These are phyloP conservation scores for Melastoma malabathricum DNA, from an alignment of 345 rosid species.

Conservation along the genomic window DNA sequence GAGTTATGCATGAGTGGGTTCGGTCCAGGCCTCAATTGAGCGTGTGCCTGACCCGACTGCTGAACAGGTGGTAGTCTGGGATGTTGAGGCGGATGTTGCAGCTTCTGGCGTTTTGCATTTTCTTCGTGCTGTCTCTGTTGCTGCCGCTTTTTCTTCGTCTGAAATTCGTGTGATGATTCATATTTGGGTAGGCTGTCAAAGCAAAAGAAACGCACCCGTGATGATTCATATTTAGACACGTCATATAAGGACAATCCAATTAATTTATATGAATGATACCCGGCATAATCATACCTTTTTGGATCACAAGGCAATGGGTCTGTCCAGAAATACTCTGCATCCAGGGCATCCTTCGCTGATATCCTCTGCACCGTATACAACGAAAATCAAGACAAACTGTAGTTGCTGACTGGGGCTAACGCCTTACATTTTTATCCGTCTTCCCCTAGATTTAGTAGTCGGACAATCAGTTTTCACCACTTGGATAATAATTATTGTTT, in stretches of 20 bases:
- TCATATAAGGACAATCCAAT: neutral
- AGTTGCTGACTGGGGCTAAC: neutral
- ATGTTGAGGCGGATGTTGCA: conserved; percentile 72
- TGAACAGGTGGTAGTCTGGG: conserved; percentile 70
- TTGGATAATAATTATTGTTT: no score
- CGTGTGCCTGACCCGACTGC: conserved; percentile 69
- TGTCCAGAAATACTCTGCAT: conserved; percentile 95
- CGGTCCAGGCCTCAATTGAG: conserved; percentile 40
- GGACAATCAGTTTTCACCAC: no score
- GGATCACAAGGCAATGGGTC: conserved; percentile 96
- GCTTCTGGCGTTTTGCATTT: conserved; percentile 77
- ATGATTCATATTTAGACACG: neutral
- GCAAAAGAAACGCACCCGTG: neutral
- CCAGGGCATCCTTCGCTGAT: conserved; percentile 89
- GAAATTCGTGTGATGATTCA: conserved; percentile 93
- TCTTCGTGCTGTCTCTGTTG: conserved; percentile 82
- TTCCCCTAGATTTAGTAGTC: no score
- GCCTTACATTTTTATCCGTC: no score
- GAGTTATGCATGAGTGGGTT: conserved; percentile 41
- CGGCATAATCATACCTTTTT: conserved; percentile 37
- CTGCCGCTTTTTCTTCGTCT: conserved; percentile 90
- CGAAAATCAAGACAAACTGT: neutral
- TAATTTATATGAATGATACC: neutral
- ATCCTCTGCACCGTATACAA: conserved; percentile 44
- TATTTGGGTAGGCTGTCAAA: conserved; percentile 62